Conservation (phyloP, 306 rosid genomes). For the Acacia crassicarpa region DNA sequence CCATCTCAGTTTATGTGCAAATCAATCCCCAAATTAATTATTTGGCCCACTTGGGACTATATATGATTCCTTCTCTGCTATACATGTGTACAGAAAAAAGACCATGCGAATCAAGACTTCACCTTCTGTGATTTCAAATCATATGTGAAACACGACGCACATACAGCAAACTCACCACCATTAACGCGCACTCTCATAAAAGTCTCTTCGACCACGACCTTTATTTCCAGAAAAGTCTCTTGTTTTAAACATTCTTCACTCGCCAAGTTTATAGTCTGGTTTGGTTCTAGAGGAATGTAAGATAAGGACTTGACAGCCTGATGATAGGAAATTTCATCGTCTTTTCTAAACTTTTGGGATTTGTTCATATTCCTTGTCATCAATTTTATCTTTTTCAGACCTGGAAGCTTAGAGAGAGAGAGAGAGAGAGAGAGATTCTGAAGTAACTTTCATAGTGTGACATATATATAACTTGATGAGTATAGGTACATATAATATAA, state of each 20-base stretch:
- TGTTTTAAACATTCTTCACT: neutral
- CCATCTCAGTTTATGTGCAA: conserved; percentile 3
- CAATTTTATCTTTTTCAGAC: no score
- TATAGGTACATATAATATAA: conserved; percentile 42
- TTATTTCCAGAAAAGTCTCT: conserved; percentile 1
- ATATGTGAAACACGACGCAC: neutral
- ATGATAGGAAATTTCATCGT: neutral
- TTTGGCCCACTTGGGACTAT: conserved; percentile 33
- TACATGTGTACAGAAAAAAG: neutral
- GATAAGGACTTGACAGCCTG: neutral
- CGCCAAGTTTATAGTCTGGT: neutral
- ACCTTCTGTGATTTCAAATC: neutral
- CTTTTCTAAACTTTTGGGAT: neutral
- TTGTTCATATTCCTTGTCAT: neutral
- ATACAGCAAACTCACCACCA: neutral
- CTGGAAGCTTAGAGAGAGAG: neutral
- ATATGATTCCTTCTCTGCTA: neutral
- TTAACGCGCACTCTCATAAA: neutral
- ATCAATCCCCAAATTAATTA: conserved; percentile 39
- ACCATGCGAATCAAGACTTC: conserved; percentile 9
- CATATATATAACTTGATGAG: conserved; percentile 25
- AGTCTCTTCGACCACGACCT: conserved; percentile 12
- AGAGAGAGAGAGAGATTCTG: neutral
- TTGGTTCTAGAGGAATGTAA: neutral
- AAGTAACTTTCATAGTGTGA: conserved; percentile 13